Evolutionary conservation across 176 grass and related monocot genomes (phyloP).

Genomic region (Zea mays): DNA sequence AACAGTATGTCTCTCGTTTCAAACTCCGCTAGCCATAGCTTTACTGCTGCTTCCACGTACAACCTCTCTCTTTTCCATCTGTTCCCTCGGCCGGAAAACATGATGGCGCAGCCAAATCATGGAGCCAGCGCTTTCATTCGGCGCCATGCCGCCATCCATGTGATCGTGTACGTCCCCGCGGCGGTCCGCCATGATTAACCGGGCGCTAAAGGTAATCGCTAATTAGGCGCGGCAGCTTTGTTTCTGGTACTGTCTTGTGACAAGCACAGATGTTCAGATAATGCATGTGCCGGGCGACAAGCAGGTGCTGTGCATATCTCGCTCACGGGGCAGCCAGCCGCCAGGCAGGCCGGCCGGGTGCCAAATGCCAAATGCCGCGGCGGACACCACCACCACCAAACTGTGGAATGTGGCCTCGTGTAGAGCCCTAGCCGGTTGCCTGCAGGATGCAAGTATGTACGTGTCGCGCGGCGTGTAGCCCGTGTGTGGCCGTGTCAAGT

Average conservation of each 20-base stretch:
- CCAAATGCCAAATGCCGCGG: neutral
- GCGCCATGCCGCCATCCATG: constrained; percentile 36
- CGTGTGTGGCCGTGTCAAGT: neutral
- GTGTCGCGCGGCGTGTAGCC: constrained; percentile 1
- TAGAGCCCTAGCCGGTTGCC: neutral
- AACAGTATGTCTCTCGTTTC: no score
- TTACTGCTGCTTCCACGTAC: neutral
- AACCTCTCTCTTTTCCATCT: neutral
- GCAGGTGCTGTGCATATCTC: neutral
- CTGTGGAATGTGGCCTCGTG: neutral
- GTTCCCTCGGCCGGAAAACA: constrained; percentile 36
- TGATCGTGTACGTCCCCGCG: constrained; percentile 38
- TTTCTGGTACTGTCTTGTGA: neutral
- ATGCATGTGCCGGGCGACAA: neutral
- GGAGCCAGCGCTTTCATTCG: constrained; percentile 29
- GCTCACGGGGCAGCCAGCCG: neutral
- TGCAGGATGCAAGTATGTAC: constrained; percentile 15
- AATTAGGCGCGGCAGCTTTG: neutral
- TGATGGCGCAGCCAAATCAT: constrained; percentile 40
- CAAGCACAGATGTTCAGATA: neutral
- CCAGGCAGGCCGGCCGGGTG: no score
- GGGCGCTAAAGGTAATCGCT: neutral
- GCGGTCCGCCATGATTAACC: constrained; percentile 20
- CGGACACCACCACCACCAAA: neutral
- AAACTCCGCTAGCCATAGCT: no score